Evolutionary conservation across 495 filamentous ascomycete genomes (phyloP), one percentile per base, ranked within the genome.

Genomic region (Talaromyces wortmannii): DNA sequence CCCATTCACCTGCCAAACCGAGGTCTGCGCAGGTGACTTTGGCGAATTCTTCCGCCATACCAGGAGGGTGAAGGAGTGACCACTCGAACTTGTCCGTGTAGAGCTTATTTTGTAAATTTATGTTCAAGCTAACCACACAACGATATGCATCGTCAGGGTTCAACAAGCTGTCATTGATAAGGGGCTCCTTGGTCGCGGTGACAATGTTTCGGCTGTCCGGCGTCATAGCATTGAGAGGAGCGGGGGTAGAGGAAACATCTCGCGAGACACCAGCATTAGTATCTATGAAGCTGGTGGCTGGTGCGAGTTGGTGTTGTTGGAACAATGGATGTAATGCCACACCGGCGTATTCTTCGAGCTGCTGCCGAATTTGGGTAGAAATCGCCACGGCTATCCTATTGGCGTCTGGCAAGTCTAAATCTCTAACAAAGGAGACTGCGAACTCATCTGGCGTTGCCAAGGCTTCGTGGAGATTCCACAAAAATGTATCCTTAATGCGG

Each of bases 71-170:
- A 7, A 97, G 80, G 5, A 99, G 76, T 15, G 94, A 97, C 94
- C 94, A 99, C 66, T 99, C 94, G 60, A 99, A 97, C 67, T 89
- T 95, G 78, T 99, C 94, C 5, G 88, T 92, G 69, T 96, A 97
- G 15, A 97, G 83, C 54, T 88, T 85, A 57, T 95, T 95, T 50
- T 89, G 86, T 17, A 97, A 80, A 60, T 96, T 96, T 62, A 99
- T 91, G 67, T 88, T 95, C 18, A 99, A 80, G 49, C 78, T 89
- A 63, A 97, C 83, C 65, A 97, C 85, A 65, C 91, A 96, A 55
- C 91, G 83, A 66, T 96, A 95, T 4, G 89, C 89, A 68, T 97
- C 92, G 66, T 95, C 90, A 6, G 88, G 90, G 67, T 92, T 92
- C 48, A 83, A 67, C 18, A 86, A 77, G 57, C 85, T 82, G 61